These are phyloP conservation scores for Schizosaccharomyces cryophilus DNA, from an alignment of 805 yeast species.

Conservation along the genomic window DNA sequence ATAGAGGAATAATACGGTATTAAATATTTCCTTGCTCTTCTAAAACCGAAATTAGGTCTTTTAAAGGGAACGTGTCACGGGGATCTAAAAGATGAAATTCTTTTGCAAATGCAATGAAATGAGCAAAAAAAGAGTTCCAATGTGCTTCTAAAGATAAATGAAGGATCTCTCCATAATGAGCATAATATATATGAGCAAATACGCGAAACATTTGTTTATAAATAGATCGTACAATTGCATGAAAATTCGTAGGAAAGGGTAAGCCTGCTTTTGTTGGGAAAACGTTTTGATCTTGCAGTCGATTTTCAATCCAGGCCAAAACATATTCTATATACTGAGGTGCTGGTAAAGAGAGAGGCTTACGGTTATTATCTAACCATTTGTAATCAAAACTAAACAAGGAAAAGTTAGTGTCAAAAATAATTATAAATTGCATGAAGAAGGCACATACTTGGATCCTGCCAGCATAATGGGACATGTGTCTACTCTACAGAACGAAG, in stretches of 20 bases:
- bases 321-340: constrained; percentile 80
- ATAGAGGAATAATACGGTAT: neutral
- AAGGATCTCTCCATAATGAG: constrained; percentile 82
- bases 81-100: constrained; percentile 65
- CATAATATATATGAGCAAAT: constrained; percentile 83
- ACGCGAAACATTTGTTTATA: constrained; percentile 82
- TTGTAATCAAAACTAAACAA: constrained; percentile 38
- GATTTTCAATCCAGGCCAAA: constrained; percentile 66
- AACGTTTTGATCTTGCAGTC: constrained; percentile 64
- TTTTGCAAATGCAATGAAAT: constrained; percentile 63
- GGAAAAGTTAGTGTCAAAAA: neutral
- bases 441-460: constrained; percentile 35
- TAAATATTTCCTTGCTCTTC: constrained; percentile 54
- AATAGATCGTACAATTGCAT: constrained; percentile 64
- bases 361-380: constrained; percentile 67
- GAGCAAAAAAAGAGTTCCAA: constrained; percentile 94
- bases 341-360: constrained; percentile 72
- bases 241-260: constrained; percentile 71
- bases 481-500: constrained; percentile 78
- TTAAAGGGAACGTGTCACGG: constrained; percentile 55
- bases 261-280: constrained; percentile 78
- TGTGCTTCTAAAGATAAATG: constrained; percentile 86
- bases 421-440: neutral
- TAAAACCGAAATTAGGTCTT: constrained; percentile 49
- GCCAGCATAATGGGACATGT: constrained; percentile 87